Percentiles rank a stretch among this genome's conserved stretches.
phyloP scores from a whole-genome alignment of 176 grass and related monocot genomes.

The Elaeis guineensis region DNA sequence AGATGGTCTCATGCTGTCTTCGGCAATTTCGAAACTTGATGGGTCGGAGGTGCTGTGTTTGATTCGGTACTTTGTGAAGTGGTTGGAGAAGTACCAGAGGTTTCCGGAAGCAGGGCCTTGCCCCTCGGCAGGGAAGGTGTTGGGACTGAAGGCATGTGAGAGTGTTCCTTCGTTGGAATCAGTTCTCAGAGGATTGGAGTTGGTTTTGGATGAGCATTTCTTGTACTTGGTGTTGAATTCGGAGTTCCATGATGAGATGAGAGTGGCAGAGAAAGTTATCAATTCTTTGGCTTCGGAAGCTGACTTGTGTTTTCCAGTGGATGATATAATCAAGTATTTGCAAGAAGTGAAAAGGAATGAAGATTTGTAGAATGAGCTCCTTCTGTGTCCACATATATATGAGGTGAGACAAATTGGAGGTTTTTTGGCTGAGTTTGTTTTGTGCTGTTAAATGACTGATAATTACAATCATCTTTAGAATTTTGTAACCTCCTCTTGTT shows the following conservation, averaged over 20 bases:
- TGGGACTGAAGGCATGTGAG: slow-evolving; percentile 36
- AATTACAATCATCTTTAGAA: too few relatives aligned
- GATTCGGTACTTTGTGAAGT: slow-evolving; percentile 66
- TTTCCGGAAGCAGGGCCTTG: slow-evolving; percentile 30
- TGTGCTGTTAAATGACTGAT: too few relatives aligned
- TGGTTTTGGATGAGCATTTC: slow-evolving; percentile 75
- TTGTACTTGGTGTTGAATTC: slow-evolving; percentile 61
- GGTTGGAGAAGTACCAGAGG: slow-evolving; percentile 55
- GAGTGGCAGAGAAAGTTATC: slow-evolving; percentile 19
- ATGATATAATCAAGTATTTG: slow-evolving; percentile 39
- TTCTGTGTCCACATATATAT: too few relatives aligned
- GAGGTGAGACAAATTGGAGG: too few relatives aligned
- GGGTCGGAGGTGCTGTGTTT: slow-evolving; percentile 51
- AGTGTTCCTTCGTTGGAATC: slow-evolving; percentile 41
- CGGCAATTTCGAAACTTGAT: slow-evolving; percentile 44
- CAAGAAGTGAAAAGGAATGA: slow-evolving; percentile 21
- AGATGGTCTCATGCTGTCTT: slow-evolving; percentile 43
- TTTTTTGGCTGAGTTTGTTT: too few relatives aligned
- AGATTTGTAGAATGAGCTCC: slow-evolving; percentile 19
- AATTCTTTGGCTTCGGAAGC: slow-evolving; percentile 40
- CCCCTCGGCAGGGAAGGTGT: neutral
- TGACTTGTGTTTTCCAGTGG: slow-evolving; percentile 27
- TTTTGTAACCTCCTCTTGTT: too few relatives aligned
- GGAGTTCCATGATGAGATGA: slow-evolving; percentile 44
- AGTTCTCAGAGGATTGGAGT: slow-evolving; percentile 37